Conservation (phyloP, 1,284 basidiomycete species). For the Wolfiporia cocos region DNA sequence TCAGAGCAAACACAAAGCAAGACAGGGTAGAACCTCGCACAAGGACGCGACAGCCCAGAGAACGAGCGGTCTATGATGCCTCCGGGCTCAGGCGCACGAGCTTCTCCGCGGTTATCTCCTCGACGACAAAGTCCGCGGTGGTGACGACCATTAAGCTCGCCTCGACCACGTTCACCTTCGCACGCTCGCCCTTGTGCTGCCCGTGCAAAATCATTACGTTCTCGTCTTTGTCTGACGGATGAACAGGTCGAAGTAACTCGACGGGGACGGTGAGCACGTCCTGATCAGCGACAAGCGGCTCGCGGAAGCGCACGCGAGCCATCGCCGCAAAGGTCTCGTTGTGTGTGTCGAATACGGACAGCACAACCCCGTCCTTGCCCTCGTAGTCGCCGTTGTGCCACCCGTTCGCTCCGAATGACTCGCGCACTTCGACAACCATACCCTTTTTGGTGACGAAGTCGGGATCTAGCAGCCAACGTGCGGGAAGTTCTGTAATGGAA, state of each 20-base stretch:
- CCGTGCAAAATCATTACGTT: constrained; percentile 22
- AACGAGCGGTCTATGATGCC: no score
- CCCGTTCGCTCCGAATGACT: constrained; percentile 31
- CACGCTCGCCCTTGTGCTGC: constrained; percentile 19
- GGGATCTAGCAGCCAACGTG: constrained; percentile 41
- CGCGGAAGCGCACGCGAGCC: constrained; percentile 23
- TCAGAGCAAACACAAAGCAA: no score
- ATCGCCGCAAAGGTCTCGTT: constrained; percentile 26
- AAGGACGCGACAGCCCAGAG: no score
- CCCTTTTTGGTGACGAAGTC: constrained; percentile 35
- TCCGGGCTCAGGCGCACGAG: no score
- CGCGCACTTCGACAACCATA: constrained; percentile 41
- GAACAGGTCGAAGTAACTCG: constrained; percentile 23
- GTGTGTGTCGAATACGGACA: constrained; percentile 29
- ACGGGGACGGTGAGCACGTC: constrained; percentile 23
- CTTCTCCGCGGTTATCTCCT: constrained; percentile 7
- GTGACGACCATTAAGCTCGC: constrained; percentile 6
- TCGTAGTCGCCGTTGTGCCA: constrained; percentile 57
- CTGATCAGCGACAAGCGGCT: constrained; percentile 17
- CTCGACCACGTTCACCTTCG: constrained; percentile 16
- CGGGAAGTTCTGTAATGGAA: constrained; percentile 19
- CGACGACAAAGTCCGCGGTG: constrained; percentile 7
- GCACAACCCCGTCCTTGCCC: constrained; percentile 37
- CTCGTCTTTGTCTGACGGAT: constrained; percentile 19
- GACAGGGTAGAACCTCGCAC: no score